phyloP scores from a whole-genome alignment of 139 green algal species.

The Chlamydomonas incerta region DNA sequence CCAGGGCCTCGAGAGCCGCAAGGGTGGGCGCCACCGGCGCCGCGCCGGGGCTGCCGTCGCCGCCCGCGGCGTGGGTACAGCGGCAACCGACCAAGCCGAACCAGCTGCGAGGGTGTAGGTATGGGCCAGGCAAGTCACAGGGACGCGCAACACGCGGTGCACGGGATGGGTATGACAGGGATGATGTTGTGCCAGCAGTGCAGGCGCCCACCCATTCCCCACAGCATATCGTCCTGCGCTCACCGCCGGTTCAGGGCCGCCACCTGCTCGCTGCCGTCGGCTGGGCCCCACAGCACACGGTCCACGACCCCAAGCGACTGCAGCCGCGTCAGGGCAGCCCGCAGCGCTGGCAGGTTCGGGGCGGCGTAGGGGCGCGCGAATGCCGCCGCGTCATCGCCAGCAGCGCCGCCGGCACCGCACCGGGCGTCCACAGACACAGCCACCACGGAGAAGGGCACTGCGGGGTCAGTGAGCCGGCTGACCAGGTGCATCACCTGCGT shows the following conservation, averaged over 20 bases:
- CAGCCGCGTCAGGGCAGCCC: constrained; percentile 1
- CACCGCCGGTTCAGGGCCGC: not conserved
- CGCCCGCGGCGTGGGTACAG: not conserved
- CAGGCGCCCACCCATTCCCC: too few relatives aligned
- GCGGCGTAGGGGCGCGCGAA: constrained; percentile 23
- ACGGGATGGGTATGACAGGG: too few relatives aligned
- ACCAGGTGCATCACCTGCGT: not conserved
- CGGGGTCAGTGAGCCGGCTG: not conserved
- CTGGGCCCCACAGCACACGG: not conserved
- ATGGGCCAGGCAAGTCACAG: too few relatives aligned
- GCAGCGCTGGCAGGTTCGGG: not conserved
- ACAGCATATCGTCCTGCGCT: not conserved
- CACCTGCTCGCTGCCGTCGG: not conserved
- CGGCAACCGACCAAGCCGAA: constrained; percentile 29
- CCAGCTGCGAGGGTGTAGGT: too few relatives aligned
- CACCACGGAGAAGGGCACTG: constrained; percentile 5
- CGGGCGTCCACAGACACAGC: constrained; percentile 25
- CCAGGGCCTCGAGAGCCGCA: not conserved
- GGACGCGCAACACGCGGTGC: too few relatives aligned
- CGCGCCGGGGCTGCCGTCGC: too few relatives aligned
- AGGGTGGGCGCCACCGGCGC: too few relatives aligned
- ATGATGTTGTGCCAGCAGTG: not conserved
- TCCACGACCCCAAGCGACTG: constrained; percentile 12
- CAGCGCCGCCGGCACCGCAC: too few relatives aligned
- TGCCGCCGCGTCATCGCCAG: not conserved